Base-by-base conservation (phyloP, 2,329 filamentous ascomycete species). In the Ceratocystis papillata region DNA sequence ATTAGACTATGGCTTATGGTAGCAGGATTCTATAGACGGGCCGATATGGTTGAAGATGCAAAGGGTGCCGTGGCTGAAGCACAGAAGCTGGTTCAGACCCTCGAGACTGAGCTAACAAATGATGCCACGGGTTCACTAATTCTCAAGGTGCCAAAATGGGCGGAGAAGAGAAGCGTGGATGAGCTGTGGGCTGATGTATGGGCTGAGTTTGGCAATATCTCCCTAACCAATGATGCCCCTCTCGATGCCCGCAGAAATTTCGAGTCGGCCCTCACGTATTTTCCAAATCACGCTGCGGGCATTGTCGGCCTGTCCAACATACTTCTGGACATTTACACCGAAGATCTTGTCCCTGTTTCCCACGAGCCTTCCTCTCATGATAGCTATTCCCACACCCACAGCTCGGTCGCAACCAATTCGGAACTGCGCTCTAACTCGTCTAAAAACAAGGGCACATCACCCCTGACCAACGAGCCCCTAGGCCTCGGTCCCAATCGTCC, bases 1-100 rank as follows among this genome's bases (percentile, higher is more conserved):
- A 79, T 91, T 22, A 87, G 87, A 70, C 86, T 96, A 41, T 99
- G 94, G 94, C 79, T 96, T 7, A 87, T 94, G 73, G 90, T 96
- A 68, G 88, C 90, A 1, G 88, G 88, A 0, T 86, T 97, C 69
- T 99, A 97, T 73, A 84, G 90, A 33, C 84, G 90, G 64, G 90
- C 93, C 6, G 83, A 83, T 7, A 85, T 95, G 78, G 84, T 85
- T 65, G 87, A 92, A 22, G 93, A 97, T 73, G 86, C 89, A 12
- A 84, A 83, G 70, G 89, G 87, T 64, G 90, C 93, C 5, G 83
- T 92, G 33, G 81, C 85, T 10, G 94, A 97, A 78, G 94, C 93
- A 1, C 81, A 85, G 67, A 89, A 88, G 72, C 80, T 96, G 45
- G 86, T 90, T 1, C 80, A 87, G 69, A 78, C 77, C 0, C 80